Base-by-base conservation (phyloP, 352 stramenopile species). In the Pythium myriotylum region DNA sequence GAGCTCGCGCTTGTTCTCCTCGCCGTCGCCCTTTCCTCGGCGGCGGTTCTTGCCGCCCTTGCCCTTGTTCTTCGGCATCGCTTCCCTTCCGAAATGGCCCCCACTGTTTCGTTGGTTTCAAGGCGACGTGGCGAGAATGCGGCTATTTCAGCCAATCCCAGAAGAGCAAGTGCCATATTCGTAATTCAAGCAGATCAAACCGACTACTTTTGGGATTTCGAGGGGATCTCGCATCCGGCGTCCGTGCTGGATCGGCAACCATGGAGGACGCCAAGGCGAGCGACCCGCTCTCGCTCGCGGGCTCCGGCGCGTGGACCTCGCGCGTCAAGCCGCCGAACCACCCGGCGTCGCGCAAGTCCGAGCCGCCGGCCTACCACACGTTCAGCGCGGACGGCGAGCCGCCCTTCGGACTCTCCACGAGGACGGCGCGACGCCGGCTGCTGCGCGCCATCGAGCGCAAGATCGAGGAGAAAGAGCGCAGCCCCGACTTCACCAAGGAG, bases 1-100 rank as follows among this genome's bases (percentile, higher is more conserved):
- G 39, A 99, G 89, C 79, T 99, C 97, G 69, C 97, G 92, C 84
- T 99, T 99, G 72, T 97, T 98, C 80, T 99, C 97, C 76, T 99
- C 97, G 70, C 96, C 96, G 68, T 99, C 96, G 75, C 97, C 97
- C 86, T 99, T 99, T 77, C 97, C 97, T 76, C 95, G 91, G 63
- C 95, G 92, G 55, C 95, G 89, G 79, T 98, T 99, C 82, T 99
- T 99, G 81, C 96, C 96, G 74, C 96, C 96, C 76, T 99, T 99
- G 80, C 96, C 96, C 72, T 95, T 95, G 79, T 92, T 91, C 78
- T 95, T 95, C 65, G 84, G 84, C 84, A 93, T 48, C 17, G 16
- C 37, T 59, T 53, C 53, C 64, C 20, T 39, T 56, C 37, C 45
- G 7, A 53, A 26, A 54, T 8, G 4, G 16, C 47, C 47, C 47